Evolutionary conservation across 2,329 filamentous ascomycete species (phyloP), one percentile per base, ranked within the genome.

Genomic region (Fusarium sp.): DNA sequence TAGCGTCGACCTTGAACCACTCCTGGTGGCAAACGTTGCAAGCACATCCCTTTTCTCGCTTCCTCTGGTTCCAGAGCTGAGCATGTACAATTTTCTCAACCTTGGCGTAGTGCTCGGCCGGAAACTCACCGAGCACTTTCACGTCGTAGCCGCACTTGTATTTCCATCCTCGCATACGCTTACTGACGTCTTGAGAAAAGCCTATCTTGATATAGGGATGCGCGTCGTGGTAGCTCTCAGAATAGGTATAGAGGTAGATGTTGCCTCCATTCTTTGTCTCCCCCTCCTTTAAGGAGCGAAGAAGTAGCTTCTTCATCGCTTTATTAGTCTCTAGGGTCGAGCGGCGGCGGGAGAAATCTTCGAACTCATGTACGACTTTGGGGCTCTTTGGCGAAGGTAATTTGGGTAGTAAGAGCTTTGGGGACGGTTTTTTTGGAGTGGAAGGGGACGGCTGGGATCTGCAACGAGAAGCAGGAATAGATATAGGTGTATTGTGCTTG

Each of bases 131-230:
- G 17, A 80, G 31, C 2, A 76, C 36, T 14, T 66, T n/a, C 14
- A 78, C 70, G 6, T 59, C 44, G 54, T 82, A 82, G 20, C 67
- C 60, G 56, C 81, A 82, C 22, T 73, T 24, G 3, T 39, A 33
- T 49, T 67, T 22, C 75, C 78, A 81, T 2, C 61, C 4, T 17
- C 24, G 22, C 78, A 81, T 80, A 17, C 81, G 80, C 10, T 6
- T 26, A 4, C 63, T 18, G 42, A 73, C 55, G 33, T 81, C 17
- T 3, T 55, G 38, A 6, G 79, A 68, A 70, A 62, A 73, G 26
- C 81, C 81, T n/a, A 82, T 81, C 59, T 82, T 82, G 68, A 82
- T 68, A 28, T 76, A 69, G 11, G 71, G 70, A 7, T 69, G 36
- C 7, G 52, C 60, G 22, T 64, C 59, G 26, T 56, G 63, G 24